Evolutionary conservation across 2,329 filamentous ascomycete species (phyloP), one percentile per base, ranked within the genome.

Genomic region (Venturia asperata): DNA sequence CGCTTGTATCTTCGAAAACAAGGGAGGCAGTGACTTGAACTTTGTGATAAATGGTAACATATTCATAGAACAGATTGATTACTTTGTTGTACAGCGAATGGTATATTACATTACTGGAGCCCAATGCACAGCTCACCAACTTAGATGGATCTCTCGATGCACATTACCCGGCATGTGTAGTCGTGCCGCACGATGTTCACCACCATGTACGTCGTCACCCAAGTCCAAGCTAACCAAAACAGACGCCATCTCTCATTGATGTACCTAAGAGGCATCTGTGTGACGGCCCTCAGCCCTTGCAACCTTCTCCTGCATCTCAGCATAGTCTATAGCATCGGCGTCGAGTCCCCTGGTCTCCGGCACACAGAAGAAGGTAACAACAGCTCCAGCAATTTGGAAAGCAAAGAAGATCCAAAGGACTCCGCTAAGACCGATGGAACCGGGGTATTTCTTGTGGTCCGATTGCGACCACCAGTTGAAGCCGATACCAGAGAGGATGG

Each of bases 401-500:
- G 66, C 66, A n/a, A 66, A 67, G 41, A 67, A 67, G 64, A 67
- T 67, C 66, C 66, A 67, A 30, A 67, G 66, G 21, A 66, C 64
- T 63, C 64, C 64, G 66, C 52, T 61, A 4, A 67, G 60, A 49
- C 64, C 66, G 42, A 67, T 67, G 47, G 61, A 64, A 19, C 60
- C 61, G 11, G 62, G 62, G 30, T 66, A 66, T 37, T 64, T 66
- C 52, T 60, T 55, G 52, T 65, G 65, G 52, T 66, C 62, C 15
- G n/a, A 61, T 34, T 66, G 65, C 19, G 62, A 64, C 65, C 65
- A 66, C 39, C 49, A 66, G 62, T 64, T 66, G 65, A 66, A 66
- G 2, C 56, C 63, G 43, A 67, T 66, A 49, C 66, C 66, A 4
- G 66, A 67, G 37, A 65, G 55, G 41, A 77, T 76, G 21, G 73